Conservation (phyloP, 169 alveolate genomes). For the Cryptosporidium sp. region DNA sequence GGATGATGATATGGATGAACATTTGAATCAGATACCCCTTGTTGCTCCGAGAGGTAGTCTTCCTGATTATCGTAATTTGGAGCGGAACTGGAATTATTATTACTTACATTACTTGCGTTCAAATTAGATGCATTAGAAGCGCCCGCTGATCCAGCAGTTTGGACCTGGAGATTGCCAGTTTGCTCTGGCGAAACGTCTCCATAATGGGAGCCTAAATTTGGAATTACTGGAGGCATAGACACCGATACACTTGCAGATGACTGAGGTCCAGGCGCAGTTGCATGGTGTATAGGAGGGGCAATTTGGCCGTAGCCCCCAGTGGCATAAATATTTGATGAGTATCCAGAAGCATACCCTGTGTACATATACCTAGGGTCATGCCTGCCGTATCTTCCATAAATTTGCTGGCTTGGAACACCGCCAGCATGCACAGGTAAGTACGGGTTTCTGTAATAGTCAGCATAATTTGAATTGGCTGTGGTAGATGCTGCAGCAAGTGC, state of each 20-base stretch:
- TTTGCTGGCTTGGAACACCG: slow-evolving; percentile 61
- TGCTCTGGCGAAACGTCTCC: slow-evolving; percentile 29
- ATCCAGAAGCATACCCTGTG: slow-evolving; percentile 44
- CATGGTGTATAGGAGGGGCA: slow-evolving; percentile 11
- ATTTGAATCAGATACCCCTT: slow-evolving; percentile 16
- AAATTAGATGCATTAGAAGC: background rate
- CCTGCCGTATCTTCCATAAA: slow-evolving; percentile 70
- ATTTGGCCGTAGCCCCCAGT: slow-evolving; percentile 62
- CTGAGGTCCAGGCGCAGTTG: slow-evolving; percentile 29
- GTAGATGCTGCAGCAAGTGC: slow-evolving; percentile 41
- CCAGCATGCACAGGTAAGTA: slow-evolving; percentile 60
- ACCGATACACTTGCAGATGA: slow-evolving; percentile 20
- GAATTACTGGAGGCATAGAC: slow-evolving; percentile 41
- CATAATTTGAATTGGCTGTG: slow-evolving; percentile 38
- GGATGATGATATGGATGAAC: slow-evolving; percentile 46
- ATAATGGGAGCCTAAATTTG: slow-evolving; percentile 39
- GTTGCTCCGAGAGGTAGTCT: slow-evolving; percentile 2
- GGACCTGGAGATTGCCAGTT: slow-evolving; percentile 10
- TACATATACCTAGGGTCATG: slow-evolving; percentile 73
- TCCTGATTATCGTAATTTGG: slow-evolving; percentile 15
- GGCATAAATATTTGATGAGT: slow-evolving; percentile 32
- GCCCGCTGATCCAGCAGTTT: slow-evolving; percentile 2
- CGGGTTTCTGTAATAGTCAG: slow-evolving; percentile 62
- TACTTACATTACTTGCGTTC: slow-evolving; percentile 7
- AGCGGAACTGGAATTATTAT: slow-evolving; percentile 8